Evolutionary conservation across 2,329 filamentous ascomycete species (phyloP).

Genomic region (Paraphoma chrysanthemicola): DNA sequence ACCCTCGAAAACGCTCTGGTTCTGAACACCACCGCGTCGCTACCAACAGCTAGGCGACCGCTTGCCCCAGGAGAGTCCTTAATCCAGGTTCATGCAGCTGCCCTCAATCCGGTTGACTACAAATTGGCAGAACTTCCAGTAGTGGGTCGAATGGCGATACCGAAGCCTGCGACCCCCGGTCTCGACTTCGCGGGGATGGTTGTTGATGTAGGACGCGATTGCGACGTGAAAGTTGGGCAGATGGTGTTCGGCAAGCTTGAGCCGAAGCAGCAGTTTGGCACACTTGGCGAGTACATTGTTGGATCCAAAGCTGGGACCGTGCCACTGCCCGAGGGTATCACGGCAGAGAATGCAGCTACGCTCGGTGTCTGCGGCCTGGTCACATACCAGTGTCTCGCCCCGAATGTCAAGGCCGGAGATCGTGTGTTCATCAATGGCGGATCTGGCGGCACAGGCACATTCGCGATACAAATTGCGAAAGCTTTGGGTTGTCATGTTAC

Average conservation of each 20-base stretch:
- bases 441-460: conserved; percentile 66
- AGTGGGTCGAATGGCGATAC: conserved; percentile 22
- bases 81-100: conserved; percentile 21
- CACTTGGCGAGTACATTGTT: conserved; percentile 28
- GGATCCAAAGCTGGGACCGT: conserved; percentile 24
- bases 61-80: conserved; percentile 18
- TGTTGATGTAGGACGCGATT: conserved; percentile 7
- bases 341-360: conserved; percentile 21
- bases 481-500: conserved; percentile 64
- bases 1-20: conserved; percentile 20
- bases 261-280: conserved; percentile 28
- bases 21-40: conserved; percentile 10
- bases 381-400: conserved; percentile 25
- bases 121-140: conserved; percentile 27
- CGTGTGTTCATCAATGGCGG: conserved; percentile 69
- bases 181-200: conserved; percentile 28
- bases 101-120: conserved; percentile 34
- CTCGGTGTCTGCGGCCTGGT: conserved; percentile 29
- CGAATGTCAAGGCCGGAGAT: conserved; percentile 43
- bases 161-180: conserved; percentile 29
- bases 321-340: conserved; percentile 17
- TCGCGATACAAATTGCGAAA: conserved; percentile 69
- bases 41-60: conserved; percentile 5
- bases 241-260: conserved; percentile 32
- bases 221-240: conserved; percentile 16